These are phyloP conservation scores for Dictyophora rubrovolvata DNA, from an alignment of 768 basidiomycete genomes.

Conservation along the genomic window DNA sequence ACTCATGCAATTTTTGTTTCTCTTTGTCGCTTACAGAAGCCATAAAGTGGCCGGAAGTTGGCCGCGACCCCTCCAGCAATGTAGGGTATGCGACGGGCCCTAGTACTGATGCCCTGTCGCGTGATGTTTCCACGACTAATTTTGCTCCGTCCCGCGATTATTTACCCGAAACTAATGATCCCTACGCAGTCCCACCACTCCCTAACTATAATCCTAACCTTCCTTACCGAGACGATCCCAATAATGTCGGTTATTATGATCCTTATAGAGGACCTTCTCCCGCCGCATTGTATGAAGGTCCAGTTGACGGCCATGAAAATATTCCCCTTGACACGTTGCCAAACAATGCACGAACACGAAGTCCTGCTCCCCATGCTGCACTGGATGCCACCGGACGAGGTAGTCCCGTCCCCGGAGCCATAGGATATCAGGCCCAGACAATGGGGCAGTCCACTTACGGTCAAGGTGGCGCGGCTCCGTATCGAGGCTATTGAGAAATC, in stretches of 20 bases:
- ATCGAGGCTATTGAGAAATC: not conserved
- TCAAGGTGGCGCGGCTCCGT: not conserved
- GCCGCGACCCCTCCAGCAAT: slow-evolving; percentile 19
- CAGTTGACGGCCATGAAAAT: slow-evolving; percentile 34
- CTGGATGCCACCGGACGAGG: slow-evolving; percentile 17
- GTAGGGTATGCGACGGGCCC: not conserved
- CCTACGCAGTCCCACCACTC: slow-evolving; percentile 75
- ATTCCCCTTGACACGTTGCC: slow-evolving; percentile 54
- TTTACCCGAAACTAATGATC: slow-evolving; percentile 34
- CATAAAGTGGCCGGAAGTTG: slow-evolving; percentile 88
- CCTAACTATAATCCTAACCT: slow-evolving; percentile 71
- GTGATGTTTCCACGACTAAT: slow-evolving; percentile 9
- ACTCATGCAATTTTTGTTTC: too few relatives aligned
- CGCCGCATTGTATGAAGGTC: slow-evolving; percentile 43
- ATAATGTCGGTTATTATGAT: slow-evolving; percentile 55
- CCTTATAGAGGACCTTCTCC: slow-evolving; percentile 75
- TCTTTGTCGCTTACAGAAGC: slow-evolving; percentile 46
- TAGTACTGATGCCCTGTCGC: slow-evolving; percentile 3
- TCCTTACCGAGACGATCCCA: slow-evolving; percentile 68
- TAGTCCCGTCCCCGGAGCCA: not conserved
- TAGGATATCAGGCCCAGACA: not conserved
- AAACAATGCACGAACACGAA: slow-evolving; percentile 10
- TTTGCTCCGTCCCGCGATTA: slow-evolving; percentile 10
- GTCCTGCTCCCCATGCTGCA: slow-evolving; percentile 10
- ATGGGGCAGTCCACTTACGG: not conserved